phyloP scores from a whole-genome alignment of 805 yeast species.

The Pichia heedii region DNA sequence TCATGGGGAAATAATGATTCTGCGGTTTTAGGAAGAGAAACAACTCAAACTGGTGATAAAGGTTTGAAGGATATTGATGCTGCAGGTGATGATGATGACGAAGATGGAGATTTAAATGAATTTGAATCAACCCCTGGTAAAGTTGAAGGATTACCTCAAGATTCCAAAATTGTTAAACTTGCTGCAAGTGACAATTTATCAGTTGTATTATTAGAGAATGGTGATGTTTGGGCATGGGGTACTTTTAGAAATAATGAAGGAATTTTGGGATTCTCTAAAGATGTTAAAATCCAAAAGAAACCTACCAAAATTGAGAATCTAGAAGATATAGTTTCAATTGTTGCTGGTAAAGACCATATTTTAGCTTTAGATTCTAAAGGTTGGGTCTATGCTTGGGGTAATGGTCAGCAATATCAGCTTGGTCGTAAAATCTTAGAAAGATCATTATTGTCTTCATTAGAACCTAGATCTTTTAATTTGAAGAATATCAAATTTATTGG shows the following conservation, averaged over 20 bases:
- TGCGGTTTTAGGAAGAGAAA: slow-evolving; percentile 83
- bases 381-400: slow-evolving; percentile 93
- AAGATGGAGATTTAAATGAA: slow-evolving; percentile 81
- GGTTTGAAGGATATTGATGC: slow-evolving; percentile 60
- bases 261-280: slow-evolving; percentile 67
- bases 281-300: slow-evolving; percentile 49
- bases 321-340: slow-evolving; percentile 68
- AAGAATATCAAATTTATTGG: slow-evolving; percentile 73
- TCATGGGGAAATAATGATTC: slow-evolving; percentile 98
- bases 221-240: slow-evolving; percentile 97
- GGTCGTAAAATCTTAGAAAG: slow-evolving; percentile 82
- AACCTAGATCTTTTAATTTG: slow-evolving; percentile 78
- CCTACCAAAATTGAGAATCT: slow-evolving; percentile 60
- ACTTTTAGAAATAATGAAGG: slow-evolving; percentile 94
- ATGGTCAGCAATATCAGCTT: slow-evolving; percentile 86
- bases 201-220: slow-evolving; percentile 67
- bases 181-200: slow-evolving; percentile 92
- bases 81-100: slow-evolving; percentile 51
- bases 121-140: slow-evolving; percentile 81
- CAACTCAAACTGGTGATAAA: slow-evolving; percentile 52
- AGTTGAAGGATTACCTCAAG: slow-evolving; percentile 58
- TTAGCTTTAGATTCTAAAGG: slow-evolving; percentile 79
- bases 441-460: slow-evolving; percentile 61
- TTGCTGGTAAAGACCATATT: slow-evolving; percentile 89
- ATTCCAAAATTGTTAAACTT: slow-evolving; percentile 58